phyloP scores from a whole-genome alignment of 108 stramenopile genomes.

The Nannochloropsis granulata region DNA sequence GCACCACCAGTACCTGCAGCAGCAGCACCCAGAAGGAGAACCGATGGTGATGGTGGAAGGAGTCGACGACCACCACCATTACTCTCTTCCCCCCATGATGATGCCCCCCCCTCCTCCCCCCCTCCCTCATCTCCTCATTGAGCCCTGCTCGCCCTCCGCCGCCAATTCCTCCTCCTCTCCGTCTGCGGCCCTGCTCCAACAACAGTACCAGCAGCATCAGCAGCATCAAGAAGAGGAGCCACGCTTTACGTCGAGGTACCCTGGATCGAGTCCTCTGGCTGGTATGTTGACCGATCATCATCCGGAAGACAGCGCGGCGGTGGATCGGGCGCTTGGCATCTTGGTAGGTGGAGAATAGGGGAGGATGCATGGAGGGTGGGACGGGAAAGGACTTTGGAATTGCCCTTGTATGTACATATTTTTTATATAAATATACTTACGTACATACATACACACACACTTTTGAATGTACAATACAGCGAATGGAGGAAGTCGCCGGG shows the following conservation, averaged over 20 bases:
- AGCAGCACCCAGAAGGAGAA: not conserved
- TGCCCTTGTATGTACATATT: not conserved
- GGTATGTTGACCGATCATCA: not conserved
- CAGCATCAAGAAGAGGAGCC: not conserved
- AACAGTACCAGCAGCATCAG: not conserved
- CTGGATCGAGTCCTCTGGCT: not conserved
- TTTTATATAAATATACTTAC: not conserved
- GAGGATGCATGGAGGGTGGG: not conserved
- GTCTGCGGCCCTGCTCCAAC: not conserved
- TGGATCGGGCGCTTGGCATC: not conserved
- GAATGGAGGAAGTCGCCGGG: not conserved
- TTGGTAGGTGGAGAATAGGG: not conserved
- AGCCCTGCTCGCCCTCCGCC: not conserved
- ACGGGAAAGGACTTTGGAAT: too few species aligned
- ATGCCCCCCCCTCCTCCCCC: not conserved
- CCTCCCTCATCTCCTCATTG: not conserved
- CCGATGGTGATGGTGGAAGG: not conserved
- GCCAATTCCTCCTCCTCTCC: not conserved
- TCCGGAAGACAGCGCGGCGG: not conserved
- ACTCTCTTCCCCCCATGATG: not conserved
- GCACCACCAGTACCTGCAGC: not conserved
- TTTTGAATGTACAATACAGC: not conserved
- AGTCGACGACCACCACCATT: not conserved
- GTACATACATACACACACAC: not conserved
- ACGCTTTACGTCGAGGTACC: not conserved